Base-by-base conservation (phyloP, 345 rosid species). In the Gossypium mustelinum region DNA sequence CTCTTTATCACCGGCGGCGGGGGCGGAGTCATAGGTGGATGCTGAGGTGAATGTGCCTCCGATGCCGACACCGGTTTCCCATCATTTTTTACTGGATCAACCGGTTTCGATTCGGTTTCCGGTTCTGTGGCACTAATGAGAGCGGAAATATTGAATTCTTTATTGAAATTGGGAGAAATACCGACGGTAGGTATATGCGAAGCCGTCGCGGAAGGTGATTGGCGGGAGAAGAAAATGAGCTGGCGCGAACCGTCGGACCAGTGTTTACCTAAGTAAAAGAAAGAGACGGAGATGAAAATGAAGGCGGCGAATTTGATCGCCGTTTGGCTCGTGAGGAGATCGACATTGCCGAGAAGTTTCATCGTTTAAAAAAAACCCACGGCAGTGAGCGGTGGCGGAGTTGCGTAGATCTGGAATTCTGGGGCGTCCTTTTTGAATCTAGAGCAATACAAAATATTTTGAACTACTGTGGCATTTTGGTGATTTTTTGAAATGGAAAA, bases 191-290 rank as follows among this genome's bases (percentile, higher is more conserved):
- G 68, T 11, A 77, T 4, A 34, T 72, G 69, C 16, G 82, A 25
- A 67, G 82, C 14, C 74, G 75, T 52, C 6, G 41, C 1, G 1
- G 47, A 50, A 17, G 83, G 78, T n/a, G 86, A 50, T 55, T 75
- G 78, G 45, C 73, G 73, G 51, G 98, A 76, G 89, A 86, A 93
- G 90, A 95, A 93, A 63, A 93, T 27, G 82, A 91, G 93, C 71
- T 88, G 94, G 43, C 81, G 90, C 77, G 81, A 79, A 54, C 84
- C 89, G 39, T 82, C 86, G 68, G 97, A 90, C 93, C 91, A 95
- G 83, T 89, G 91, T 79, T 88, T 90, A 62, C 98, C 99, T 64
- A 91, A 56, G 90, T 88, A 92, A 84, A 95, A 95, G 85, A 87
- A 95, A 51, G 86, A 79, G 68, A 86, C 68, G 66, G 97, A 79